A percentile compares a stretch with the other conserved stretches of the same genome.
Evolutionary conservation across 2,329 filamentous ascomycete genomes (phyloP).

Genomic region (Xylariaceae sp.): DNA sequence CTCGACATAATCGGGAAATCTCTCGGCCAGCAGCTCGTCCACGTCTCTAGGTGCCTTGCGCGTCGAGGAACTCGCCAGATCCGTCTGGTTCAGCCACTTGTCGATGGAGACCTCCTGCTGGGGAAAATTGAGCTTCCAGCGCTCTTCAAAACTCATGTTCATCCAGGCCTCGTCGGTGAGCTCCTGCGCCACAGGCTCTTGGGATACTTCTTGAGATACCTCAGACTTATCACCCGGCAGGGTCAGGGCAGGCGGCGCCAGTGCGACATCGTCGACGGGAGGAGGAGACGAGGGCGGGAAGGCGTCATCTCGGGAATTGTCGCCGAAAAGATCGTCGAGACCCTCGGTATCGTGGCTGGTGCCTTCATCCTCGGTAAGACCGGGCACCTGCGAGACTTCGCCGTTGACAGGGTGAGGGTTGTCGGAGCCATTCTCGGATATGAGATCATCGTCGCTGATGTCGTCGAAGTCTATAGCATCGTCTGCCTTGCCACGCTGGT

Average conservation of each 20-base stretch:
- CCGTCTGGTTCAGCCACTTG: slow-evolving; percentile 26
- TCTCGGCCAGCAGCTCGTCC: slow-evolving; percentile 67
- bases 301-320: slow-evolving; percentile 38
- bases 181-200: slow-evolving; percentile 10
- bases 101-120: slow-evolving; percentile 34
- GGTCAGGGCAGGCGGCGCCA: background rate
- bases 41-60: slow-evolving; percentile 65
- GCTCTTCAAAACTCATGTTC: slow-evolving; percentile 30
- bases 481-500: slow-evolving; percentile 73
- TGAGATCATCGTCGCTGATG: slow-evolving; percentile 84
- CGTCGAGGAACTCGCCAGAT: slow-evolving; percentile 54
- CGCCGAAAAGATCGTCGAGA: slow-evolving; percentile 61
- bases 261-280: slow-evolving; percentile 22
- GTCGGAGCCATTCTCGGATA: slow-evolving; percentile 52
- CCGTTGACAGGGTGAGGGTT: slow-evolving; percentile 25
- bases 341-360: slow-evolving; percentile 50
- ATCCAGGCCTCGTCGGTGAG: slow-evolving; percentile 27
- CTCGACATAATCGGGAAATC: slow-evolving; percentile 75
- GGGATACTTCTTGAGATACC: slow-evolving; percentile 10
- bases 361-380: slow-evolving; percentile 51
- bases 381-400: slow-evolving; percentile 38
- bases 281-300: slow-evolving; percentile 37
- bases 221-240: slow-evolving; percentile 2
- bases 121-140: slow-evolving; percentile 34
- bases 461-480: slow-evolving; percentile 88